phyloP scores from a whole-genome alignment of 2,329 filamentous ascomycete genomes.

The Beauveria australis region DNA sequence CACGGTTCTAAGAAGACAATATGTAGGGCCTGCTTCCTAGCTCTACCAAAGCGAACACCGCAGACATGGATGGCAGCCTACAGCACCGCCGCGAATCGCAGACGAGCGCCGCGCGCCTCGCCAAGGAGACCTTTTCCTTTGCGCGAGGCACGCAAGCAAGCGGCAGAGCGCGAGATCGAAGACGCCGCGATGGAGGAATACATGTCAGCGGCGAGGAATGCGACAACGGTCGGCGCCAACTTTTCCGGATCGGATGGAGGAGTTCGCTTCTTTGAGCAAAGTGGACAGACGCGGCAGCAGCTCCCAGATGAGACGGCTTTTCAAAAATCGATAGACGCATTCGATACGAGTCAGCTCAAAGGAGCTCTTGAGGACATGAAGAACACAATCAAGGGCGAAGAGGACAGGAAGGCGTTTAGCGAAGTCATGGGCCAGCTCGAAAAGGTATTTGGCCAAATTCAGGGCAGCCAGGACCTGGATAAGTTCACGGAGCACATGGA shows the following conservation, averaged over 20 bases:
- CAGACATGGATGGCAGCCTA: slow-evolving; percentile 24
- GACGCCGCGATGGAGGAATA: not conserved
- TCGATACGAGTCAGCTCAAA: slow-evolving; percentile 29
- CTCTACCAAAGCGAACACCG: slow-evolving; percentile 21
- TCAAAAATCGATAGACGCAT: slow-evolving; percentile 26
- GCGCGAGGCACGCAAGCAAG: not conserved
- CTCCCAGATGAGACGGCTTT: slow-evolving; percentile 34
- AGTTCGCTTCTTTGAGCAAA: slow-evolving; percentile 43
- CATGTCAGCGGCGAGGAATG: not conserved
- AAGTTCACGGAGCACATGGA: slow-evolving; percentile 26
- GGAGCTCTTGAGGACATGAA: slow-evolving; percentile 31
- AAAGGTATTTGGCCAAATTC: slow-evolving; percentile 22
- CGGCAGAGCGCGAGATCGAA: not conserved
- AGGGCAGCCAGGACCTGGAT: slow-evolving; percentile 26
- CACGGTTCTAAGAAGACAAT: slow-evolving; percentile 26
- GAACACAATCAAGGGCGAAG: slow-evolving; percentile 25
- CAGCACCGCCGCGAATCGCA: slow-evolving; percentile 22
- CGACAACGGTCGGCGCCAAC: not conserved
- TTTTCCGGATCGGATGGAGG: slow-evolving; percentile 17
- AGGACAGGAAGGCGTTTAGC: slow-evolving; percentile 27
- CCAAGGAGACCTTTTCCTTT: not conserved
- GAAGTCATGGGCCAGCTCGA: slow-evolving; percentile 28
- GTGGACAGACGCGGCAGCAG: slow-evolving; percentile 27
- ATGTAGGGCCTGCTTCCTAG: slow-evolving; percentile 29
- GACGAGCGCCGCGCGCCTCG: slow-evolving; percentile 15